A percentile compares a stretch with the other conserved stretches of the same genome.
Evolutionary conservation across 2,329 filamentous ascomycete genomes (phyloP).

Genomic region (Paraphoma sp.): DNA sequence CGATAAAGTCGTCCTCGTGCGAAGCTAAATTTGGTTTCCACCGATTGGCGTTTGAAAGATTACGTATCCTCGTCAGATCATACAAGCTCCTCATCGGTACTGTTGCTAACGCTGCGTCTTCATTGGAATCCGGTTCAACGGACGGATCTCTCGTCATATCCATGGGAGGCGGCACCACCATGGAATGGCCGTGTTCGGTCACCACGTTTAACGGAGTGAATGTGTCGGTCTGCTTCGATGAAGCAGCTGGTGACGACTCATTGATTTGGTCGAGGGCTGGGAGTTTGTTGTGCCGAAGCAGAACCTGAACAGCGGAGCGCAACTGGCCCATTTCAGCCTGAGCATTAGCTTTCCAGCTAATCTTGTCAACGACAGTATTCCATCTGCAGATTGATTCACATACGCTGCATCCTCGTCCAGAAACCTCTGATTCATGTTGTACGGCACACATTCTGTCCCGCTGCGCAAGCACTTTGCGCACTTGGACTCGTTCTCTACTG

Average conservation of each 20-base stretch:
- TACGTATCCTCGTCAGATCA: conserved; percentile 42
- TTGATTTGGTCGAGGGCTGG: conserved; percentile 26
- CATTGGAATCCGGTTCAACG: conserved; percentile 34
- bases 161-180: conserved; percentile 36
- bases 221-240: conserved; percentile 15
- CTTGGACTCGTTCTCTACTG: conserved; percentile 38
- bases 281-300: conserved; percentile 36
- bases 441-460: conserved; percentile 84
- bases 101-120: conserved; percentile 33
- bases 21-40: conserved; percentile 33
- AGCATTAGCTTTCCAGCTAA: conserved; percentile 42
- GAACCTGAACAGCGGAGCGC: conserved; percentile 33
- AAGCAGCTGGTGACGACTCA: conserved; percentile 17
- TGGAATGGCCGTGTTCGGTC: conserved; percentile 30
- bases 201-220: conserved; percentile 33
- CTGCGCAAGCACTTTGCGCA: conserved; percentile 43
- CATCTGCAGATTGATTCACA: background rate
- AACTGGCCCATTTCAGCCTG: conserved; percentile 32
- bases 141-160: conserved; percentile 44
- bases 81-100: conserved; percentile 46
- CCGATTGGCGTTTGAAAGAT: conserved; percentile 35
- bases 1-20: conserved; percentile 40
- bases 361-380: background rate
- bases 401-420: conserved; percentile 42
- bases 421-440: conserved; percentile 48